These are phyloP conservation scores for Fraxinus americana DNA, from an alignment of 257 asterid genomes.

Conservation along the genomic window DNA sequence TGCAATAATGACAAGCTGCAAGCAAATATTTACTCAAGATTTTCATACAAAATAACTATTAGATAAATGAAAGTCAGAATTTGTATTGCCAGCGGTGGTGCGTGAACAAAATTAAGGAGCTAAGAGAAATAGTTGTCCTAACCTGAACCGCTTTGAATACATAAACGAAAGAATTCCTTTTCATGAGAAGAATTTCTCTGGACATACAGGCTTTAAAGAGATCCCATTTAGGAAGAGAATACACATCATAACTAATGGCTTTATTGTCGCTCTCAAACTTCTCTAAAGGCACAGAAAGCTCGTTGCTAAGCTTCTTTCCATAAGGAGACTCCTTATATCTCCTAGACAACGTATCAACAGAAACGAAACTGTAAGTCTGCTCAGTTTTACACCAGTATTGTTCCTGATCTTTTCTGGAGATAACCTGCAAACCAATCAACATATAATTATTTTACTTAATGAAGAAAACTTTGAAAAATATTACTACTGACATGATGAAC, in stretches of 20 bases:
- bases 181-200: constrained; percentile 37
- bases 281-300: constrained; percentile 7
- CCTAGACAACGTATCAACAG: constrained; percentile 20
- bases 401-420: constrained; percentile 38
- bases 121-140: not conserved
- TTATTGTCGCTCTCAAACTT: constrained; percentile 20
- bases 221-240: constrained; percentile 30
- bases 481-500: constrained; percentile 1
- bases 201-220: constrained; percentile 32
- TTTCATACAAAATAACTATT: not conserved
- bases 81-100: not conserved
- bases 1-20: constrained; percentile 34
- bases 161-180: constrained; percentile 35
- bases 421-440: constrained; percentile 17
- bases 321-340: constrained; percentile 17
- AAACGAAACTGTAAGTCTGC: constrained; percentile 23
- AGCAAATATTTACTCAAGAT: not conserved
- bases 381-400: constrained; percentile 32
- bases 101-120: not conserved
- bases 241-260: constrained; percentile 13
- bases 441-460: not conserved
- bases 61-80: not conserved
- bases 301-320: constrained; percentile 17
- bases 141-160: constrained; percentile 35
- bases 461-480: not conserved